Evolutionary conservation across 768 basidiomycete genomes (phyloP), one percentile per base, ranked within the genome.

Genomic region (Podaxis sp.): DNA sequence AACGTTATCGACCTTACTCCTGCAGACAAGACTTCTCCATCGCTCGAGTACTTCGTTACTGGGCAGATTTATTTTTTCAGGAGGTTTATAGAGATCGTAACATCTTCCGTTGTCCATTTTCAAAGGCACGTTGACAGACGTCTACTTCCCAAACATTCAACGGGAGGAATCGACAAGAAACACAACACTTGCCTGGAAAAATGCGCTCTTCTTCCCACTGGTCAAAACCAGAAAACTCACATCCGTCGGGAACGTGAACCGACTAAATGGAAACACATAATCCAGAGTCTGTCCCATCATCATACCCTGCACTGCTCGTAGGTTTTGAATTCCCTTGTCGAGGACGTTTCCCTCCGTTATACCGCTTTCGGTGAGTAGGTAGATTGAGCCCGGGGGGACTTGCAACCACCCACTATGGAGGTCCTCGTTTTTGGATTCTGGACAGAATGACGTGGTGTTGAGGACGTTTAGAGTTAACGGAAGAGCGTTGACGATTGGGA

Each of bases 251-350:
- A 94, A 93, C 7, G 80, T 72, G 71, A 89, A 93, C 61, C 71
- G 79, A 69, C 86, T 89, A 72, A 84, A 94, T 1, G 92, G 93
- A 69, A 93, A 94, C 37, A 80, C 71, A 69, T 94, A 94, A 24
- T 86, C 81, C 29, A 93, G 73, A 0, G 83, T 87, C 67, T 94
- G 92, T 6, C 75, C 72, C 50, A 75, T 76, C 70, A 93, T 85
- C 63, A 82, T 79, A 55, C 86, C 81, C 67, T 92, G 90, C 17
- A 87, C 71, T 1, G 86, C 80, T 41, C 75, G 80, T 37, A 94
- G 74, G 65, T 91, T 93, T 63, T 72, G 71, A 19, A 92, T 66
- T 4, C 91, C 82, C 70, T 74, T 80, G 63, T 89, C 86, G 15
- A 78, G 71, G 11, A 93, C 75, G 51, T 75, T 80, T 12, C 93